Percentiles rank a stretch among this genome's conserved stretches.
These are phyloP conservation scores for Stentor roeselii DNA, from an alignment of 73 alveolate genomes.

Conservation along the genomic window DNA sequence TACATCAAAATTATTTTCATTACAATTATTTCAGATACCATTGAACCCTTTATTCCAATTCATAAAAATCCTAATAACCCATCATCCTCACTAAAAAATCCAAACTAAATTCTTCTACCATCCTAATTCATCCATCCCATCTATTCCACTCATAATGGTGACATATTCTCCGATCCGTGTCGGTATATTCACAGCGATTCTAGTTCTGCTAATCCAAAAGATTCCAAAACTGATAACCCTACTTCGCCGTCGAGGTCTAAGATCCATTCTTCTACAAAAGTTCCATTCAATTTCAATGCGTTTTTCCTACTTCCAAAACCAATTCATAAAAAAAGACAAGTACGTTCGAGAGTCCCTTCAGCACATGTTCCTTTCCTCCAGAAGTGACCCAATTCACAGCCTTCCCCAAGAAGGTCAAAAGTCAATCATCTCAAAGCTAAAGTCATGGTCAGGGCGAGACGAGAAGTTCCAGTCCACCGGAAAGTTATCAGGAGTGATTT, in stretches of 20 bases:
- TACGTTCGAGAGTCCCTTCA: neutral
- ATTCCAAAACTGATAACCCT: neutral
- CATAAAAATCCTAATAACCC: too few relatives aligned
- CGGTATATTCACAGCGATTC: neutral
- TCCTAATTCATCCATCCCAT: too few relatives aligned
- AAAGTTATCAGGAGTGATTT: constrained; percentile 69
- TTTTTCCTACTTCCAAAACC: neutral
- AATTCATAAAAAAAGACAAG: neutral
- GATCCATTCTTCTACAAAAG: constrained; percentile 1
- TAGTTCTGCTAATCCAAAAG: neutral
- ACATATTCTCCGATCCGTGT: constrained; percentile 10
- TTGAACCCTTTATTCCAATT: too few relatives aligned
- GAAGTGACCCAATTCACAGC: neutral
- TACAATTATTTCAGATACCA: too few relatives aligned
- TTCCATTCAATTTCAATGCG: neutral
- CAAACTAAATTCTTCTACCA: too few relatives aligned
- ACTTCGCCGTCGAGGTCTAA: neutral
- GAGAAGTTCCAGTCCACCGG: constrained; percentile 34
- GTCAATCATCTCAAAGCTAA: constrained; percentile 41
- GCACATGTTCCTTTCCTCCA: neutral
- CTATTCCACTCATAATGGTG: neutral
- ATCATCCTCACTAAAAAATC: too few relatives aligned
- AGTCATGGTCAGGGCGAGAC: constrained; percentile 38
- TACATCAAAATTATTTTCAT: too few relatives aligned
- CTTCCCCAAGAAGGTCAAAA: neutral